Evolutionary conservation across 2,329 filamentous ascomycete species (phyloP).

Genomic region (Phoma sp.): DNA sequence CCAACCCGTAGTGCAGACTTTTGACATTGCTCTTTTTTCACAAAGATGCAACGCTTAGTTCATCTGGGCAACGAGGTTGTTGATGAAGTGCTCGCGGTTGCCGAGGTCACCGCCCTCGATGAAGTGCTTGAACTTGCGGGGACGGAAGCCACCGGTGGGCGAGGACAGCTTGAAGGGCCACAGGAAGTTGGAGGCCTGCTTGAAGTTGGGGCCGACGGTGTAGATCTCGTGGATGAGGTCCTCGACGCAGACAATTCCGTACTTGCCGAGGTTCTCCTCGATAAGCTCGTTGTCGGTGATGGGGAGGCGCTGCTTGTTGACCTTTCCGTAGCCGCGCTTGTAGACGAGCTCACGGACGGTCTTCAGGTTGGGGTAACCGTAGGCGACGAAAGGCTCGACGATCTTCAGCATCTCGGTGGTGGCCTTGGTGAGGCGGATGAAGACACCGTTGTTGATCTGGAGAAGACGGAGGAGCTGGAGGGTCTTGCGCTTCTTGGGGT

Average conservation of each 20-base stretch:
- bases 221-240: slow-evolving; percentile 98
- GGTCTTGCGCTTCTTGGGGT: slow-evolving; percentile 99
- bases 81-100: slow-evolving; percentile 99
- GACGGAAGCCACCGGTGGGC: slow-evolving; percentile 94
- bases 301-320: slow-evolving; percentile 97
- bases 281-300: slow-evolving; percentile 98
- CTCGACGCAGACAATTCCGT: slow-evolving; percentile 94
- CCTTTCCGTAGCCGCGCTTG: slow-evolving; percentile 97
- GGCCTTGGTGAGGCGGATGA: slow-evolving; percentile 97
- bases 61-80: slow-evolving; percentile 95
- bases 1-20: slow-evolving; percentile 22
- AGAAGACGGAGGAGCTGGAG: slow-evolving; percentile 99
- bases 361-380: slow-evolving; percentile 99
- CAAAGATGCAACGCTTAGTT: slow-evolving; percentile 69
- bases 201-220: slow-evolving; percentile 97
- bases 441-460: slow-evolving; percentile 99
- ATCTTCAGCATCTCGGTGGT: slow-evolving; percentile 95
- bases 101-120: slow-evolving; percentile 98
- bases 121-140: slow-evolving; percentile 99
- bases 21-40: not conserved
- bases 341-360: slow-evolving; percentile 98
- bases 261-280: slow-evolving; percentile 95
- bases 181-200: slow-evolving; percentile 99
- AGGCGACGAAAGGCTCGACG: slow-evolving; percentile 98
- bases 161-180: slow-evolving; percentile 99